phyloP scores from a whole-genome alignment of 2,329 filamentous ascomycete species.

The Pseudocercospora fuligena region DNA sequence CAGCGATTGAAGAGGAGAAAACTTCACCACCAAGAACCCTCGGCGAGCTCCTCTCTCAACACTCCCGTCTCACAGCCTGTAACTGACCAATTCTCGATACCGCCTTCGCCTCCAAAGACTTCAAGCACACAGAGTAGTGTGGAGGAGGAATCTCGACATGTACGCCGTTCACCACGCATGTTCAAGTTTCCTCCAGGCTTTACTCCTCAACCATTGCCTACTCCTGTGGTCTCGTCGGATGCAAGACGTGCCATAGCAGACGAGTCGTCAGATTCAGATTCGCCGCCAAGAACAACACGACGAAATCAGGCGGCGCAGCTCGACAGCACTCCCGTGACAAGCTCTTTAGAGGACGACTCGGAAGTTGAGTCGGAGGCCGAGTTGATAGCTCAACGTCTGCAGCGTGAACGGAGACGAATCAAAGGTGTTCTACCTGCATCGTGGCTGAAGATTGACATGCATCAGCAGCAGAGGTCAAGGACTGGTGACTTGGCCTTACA shows the following conservation, averaged over 20 bases:
- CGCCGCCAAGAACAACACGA: constrained; percentile 7
- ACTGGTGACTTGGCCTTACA: constrained; percentile 13
- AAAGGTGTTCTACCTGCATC: constrained; percentile 56
- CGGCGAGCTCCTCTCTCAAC: neutral
- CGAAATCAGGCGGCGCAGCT: neutral
- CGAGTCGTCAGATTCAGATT: constrained; percentile 20
- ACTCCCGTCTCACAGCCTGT: neutral
- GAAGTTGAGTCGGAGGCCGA: constrained; percentile 29
- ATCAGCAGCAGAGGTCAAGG: constrained; percentile 39
- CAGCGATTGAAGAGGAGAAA: constrained; percentile 15
- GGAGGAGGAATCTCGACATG: neutral
- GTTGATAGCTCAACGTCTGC: constrained; percentile 35
- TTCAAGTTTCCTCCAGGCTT: constrained; percentile 33
- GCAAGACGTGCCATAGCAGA: constrained; percentile 15
- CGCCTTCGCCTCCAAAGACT: constrained; percentile 48
- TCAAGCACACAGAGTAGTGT: constrained; percentile 26
- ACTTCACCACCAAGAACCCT: neutral
- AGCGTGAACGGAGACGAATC: constrained; percentile 47
- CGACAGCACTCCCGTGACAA: neutral
- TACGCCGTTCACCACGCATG: constrained; percentile 15
- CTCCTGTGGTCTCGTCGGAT: constrained; percentile 39
- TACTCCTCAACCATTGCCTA: constrained; percentile 35
- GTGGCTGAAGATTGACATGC: constrained; percentile 54
- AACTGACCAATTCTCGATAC: constrained; percentile 44
- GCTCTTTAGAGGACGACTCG: constrained; percentile 6